A percentile compares a stretch with the other conserved stretches of the same genome.
Evolutionary conservation across 345 rosid species (phyloP).

Genomic region (Lenwebbia sp.): DNA sequence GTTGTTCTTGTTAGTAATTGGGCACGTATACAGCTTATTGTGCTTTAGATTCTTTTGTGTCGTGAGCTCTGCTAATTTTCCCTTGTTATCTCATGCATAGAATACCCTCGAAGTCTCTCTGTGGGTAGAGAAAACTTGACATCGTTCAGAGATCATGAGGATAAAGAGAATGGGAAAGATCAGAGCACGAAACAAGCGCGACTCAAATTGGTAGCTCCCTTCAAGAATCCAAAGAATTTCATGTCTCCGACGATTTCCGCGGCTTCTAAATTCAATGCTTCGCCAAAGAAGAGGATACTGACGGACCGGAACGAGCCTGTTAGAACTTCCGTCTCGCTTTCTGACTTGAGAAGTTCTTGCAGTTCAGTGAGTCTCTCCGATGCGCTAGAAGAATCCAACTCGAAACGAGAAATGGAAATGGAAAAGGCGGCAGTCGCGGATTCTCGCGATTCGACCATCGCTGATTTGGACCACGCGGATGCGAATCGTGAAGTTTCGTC

Average conservation of each 20-base stretch:
- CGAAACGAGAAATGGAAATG: constrained; percentile 16
- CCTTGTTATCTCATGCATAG: constrained; percentile 13
- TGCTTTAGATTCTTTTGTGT: neutral
- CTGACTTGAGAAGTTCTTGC: constrained; percentile 22
- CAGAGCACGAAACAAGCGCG: constrained; percentile 17
- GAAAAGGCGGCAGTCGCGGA: neutral
- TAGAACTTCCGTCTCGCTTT: constrained; percentile 31
- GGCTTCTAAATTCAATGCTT: constrained; percentile 55
- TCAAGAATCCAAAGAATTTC: constrained; percentile 54
- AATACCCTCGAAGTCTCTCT: constrained; percentile 25
- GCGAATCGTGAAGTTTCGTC: neutral
- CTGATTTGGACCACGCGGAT: constrained; percentile 3
- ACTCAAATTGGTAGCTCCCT: constrained; percentile 23
- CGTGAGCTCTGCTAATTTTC: neutral
- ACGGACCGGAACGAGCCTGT: constrained; percentile 42
- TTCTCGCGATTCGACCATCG: constrained; percentile 17
- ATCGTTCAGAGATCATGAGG: constrained; percentile 28
- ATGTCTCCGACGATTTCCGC: constrained; percentile 92
- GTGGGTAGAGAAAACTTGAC: constrained; percentile 25
- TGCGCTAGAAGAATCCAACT: constrained; percentile 15
- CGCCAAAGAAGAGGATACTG: constrained; percentile 71
- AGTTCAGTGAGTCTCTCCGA: constrained; percentile 1
- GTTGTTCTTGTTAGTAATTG: neutral
- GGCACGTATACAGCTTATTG: neutral
- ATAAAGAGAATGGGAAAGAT: constrained; percentile 56